Conservation (phyloP, 164 flowering plant species). For the Vitis rupestris region DNA sequence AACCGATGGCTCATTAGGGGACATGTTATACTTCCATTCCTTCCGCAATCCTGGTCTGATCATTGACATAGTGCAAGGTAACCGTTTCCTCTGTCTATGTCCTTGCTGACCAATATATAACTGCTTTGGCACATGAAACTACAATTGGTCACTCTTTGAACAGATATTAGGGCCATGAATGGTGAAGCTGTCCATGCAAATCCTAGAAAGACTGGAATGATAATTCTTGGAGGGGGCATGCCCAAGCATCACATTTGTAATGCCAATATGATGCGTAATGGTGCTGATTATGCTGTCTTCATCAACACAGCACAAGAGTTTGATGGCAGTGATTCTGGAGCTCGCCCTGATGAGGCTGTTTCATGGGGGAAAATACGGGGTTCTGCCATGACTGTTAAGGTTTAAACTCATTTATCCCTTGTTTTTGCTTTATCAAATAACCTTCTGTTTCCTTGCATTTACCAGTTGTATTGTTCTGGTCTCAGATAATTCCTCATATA, state of each 20-base stretch:
- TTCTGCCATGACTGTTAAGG: conserved; percentile 89
- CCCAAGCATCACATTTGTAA: conserved; percentile 98
- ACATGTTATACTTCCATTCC: conserved; percentile 94
- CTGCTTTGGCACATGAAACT: no score
- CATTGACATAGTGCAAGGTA: conserved; percentile 85
- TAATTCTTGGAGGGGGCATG: conserved; percentile 90
- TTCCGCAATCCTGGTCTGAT: conserved; percentile 73
- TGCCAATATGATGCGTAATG: conserved; percentile 98
- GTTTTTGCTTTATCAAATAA: no score
- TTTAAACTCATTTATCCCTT: conserved; percentile 17
- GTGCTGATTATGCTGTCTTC: conserved; percentile 94
- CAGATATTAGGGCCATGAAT: conserved; percentile 90
- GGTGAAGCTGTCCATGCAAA: conserved; percentile 89
- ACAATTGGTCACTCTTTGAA: conserved; percentile 2
- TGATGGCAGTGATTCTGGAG: conserved; percentile 99
- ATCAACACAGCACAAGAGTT: conserved; percentile 96
- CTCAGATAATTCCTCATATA: neutral
- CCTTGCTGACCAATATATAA: neutral
- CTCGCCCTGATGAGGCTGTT: conserved; percentile 95
- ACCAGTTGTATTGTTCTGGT: neutral
- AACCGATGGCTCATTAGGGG: conserved; percentile 95
- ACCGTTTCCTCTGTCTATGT: conserved; percentile 1
- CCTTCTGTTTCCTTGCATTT: neutral
- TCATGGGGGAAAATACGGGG: conserved; percentile 97
- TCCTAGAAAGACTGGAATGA: conserved; percentile 88